Base-by-base conservation (phyloP, 1,139 yeast species). In the Pichia sp. region DNA sequence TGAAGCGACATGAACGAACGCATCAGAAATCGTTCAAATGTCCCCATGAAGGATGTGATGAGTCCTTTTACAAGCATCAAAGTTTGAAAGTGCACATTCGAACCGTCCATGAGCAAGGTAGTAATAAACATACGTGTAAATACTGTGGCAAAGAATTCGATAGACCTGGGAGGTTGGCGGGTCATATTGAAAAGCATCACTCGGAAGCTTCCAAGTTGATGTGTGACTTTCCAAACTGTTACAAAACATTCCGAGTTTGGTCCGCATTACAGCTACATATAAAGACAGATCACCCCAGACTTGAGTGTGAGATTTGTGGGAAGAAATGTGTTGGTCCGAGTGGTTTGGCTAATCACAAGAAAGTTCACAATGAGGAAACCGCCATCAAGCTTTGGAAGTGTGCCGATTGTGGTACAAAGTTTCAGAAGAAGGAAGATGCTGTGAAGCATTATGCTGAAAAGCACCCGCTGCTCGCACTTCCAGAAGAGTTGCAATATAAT, bases 1-100 rank as follows among this genome's bases (percentile, higher is more conserved):
- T 87, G 45, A 74, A 72, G 47, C 68, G 96, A 39, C 99, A 91
- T 55, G 88, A 69, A 53, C 54, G 47, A 35, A 50, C 94, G 11
- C 96, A 87, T 56, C 73, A 77, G 5, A 78, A 78, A 46, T 74
- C 88, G 0, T 80, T 77, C 52, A 50, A 54, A 35, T 87, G 96
- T 54, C 61, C 70, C 2, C 65, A 69, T 47, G 76, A 69, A 24
- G 72, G 64, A 5, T 91, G 98, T 54, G 47, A 50, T 0, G 84
- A 77, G 49, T 61, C 77, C 0, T 88, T 86, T 51, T 74, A 78
- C 52, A 83, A 84, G 47, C 88, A 83, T 56, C 86, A 83, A 41
- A 81, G 87, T 26, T 65, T 87, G 38, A 66, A 86, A 35, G 81
- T 80, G 37, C 97, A 91, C 57, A 61, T 77, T 3, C 63, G 74